Percentiles rank a stretch among this genome's conserved stretches.
These are phyloP conservation scores for Aspergillus caelatus DNA, from an alignment of 2,329 filamentous ascomycete genomes.

Conservation along the genomic window DNA sequence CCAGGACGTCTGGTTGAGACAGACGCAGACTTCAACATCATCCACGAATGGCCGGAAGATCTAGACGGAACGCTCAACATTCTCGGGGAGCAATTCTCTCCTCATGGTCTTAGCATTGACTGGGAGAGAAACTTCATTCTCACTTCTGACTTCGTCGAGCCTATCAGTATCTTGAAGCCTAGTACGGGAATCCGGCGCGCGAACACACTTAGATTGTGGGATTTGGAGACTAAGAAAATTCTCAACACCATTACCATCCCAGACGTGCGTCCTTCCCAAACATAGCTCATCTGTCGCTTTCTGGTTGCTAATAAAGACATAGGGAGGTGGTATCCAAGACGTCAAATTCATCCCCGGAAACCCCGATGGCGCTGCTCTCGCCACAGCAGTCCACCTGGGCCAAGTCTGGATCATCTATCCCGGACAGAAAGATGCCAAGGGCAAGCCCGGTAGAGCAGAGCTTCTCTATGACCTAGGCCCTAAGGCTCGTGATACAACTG, in stretches of 20 bases:
- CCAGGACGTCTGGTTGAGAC: constrained; percentile 65
- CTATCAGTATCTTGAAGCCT: constrained; percentile 64
- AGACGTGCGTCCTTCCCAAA: background rate
- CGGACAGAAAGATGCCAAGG: constrained; percentile 57
- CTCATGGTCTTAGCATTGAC: constrained; percentile 62
- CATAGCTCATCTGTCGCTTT: background rate
- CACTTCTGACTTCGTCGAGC: constrained; percentile 66
- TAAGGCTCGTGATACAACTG: background rate
- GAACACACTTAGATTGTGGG: constrained; percentile 64
- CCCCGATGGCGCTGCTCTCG: constrained; percentile 59
- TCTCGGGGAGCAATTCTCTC: constrained; percentile 62
- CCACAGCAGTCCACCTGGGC: constrained; percentile 62
- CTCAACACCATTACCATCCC: background rate
- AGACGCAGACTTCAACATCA: constrained; percentile 61
- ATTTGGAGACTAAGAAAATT: constrained; percentile 43
- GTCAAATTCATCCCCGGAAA: constrained; percentile 68
- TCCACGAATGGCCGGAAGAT: constrained; percentile 65
- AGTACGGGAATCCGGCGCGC: constrained; percentile 56
- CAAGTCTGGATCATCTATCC: constrained; percentile 69
- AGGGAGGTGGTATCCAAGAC: constrained; percentile 29
- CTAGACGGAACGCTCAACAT: constrained; percentile 58
- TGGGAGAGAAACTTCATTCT: constrained; percentile 61
- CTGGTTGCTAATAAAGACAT: background rate
- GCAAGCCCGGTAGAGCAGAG: constrained; percentile 61
- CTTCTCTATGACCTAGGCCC: constrained; percentile 41